Percentiles rank a stretch among this genome's conserved stretches.
Evolutionary conservation across 2,329 filamentous ascomycete genomes (phyloP).

Genomic region (Thermothelomyces thermophilus): DNA sequence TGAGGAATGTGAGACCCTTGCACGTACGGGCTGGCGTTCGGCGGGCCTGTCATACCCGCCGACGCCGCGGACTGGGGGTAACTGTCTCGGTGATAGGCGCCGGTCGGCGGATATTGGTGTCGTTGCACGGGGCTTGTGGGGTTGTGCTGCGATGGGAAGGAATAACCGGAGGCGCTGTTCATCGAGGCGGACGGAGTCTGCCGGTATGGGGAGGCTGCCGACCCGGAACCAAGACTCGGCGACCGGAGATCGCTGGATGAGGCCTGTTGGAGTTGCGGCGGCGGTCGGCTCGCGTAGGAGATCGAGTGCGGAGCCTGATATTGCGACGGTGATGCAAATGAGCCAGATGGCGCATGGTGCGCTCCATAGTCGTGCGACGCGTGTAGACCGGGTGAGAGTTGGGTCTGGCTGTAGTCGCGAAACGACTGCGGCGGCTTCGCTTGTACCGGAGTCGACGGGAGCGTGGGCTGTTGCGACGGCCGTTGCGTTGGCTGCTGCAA

Average conservation of each 20-base stretch:
- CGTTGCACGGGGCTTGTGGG: conserved; percentile 46
- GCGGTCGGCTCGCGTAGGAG: conserved; percentile 39
- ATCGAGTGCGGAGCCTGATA: conserved; percentile 31
- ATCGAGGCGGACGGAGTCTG: conserved; percentile 42
- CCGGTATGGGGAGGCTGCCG: conserved; percentile 44
- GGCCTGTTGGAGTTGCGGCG: conserved; percentile 39
- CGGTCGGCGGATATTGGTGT: conserved; percentile 44
- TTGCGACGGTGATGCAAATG: conserved; percentile 35
- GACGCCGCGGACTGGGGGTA: conserved; percentile 36
- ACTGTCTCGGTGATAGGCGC: conserved; percentile 41
- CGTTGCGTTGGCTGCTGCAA: conserved; percentile 21
- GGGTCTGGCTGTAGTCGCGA: conserved; percentile 45
- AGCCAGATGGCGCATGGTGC: conserved; percentile 27
- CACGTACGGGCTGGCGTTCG: conserved; percentile 33
- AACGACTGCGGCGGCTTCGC: conserved; percentile 36
- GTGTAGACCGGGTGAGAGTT: conserved; percentile 44
- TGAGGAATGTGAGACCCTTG: conserved; percentile 40
- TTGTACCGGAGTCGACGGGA: conserved; percentile 24
- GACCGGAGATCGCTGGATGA: conserved; percentile 44
- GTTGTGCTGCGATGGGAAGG: conserved; percentile 43
- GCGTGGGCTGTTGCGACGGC: conserved; percentile 22
- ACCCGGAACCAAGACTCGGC: conserved; percentile 39
- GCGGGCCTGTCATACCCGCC: conserved; percentile 29
- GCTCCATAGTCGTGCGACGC: conserved; percentile 40
- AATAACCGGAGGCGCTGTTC: conserved; percentile 40